phyloP scores from a whole-genome alignment of 495 filamentous ascomycete species.

The Lichenothelia convexa region DNA sequence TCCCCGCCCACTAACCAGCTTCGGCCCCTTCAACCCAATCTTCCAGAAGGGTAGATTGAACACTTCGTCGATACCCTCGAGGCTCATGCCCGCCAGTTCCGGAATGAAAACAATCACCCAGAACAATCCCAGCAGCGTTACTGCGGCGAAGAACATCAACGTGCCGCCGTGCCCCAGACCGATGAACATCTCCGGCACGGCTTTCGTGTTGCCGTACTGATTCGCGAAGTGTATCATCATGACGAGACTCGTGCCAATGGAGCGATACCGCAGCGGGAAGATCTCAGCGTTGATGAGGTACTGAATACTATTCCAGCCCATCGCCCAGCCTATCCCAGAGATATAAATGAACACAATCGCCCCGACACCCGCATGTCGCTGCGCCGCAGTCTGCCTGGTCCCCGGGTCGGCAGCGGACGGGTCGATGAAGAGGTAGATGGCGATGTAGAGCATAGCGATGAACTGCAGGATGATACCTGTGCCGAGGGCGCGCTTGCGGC shows the following conservation, averaged over 20 bases:
- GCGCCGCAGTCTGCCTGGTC: not conserved
- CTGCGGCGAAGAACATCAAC: conserved; percentile 48
- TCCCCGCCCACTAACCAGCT: too few species aligned
- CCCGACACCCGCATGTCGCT: conserved; percentile 3
- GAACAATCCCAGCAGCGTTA: conserved; percentile 32
- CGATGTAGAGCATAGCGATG: conserved; percentile 59
- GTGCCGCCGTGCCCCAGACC: conserved; percentile 26
- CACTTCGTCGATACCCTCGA: conserved; percentile 48
- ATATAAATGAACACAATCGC: conserved; percentile 21
- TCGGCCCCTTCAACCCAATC: conserved; percentile 39
- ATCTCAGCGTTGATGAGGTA: conserved; percentile 61
- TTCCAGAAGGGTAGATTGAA: conserved; percentile 49
- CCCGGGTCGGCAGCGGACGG: conserved; percentile 34
- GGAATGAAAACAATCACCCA: conserved; percentile 20
- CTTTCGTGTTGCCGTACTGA: conserved; percentile 49
- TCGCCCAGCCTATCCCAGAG: conserved; percentile 36
- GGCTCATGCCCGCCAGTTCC: conserved; percentile 24
- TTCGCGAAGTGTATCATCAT: conserved; percentile 47
- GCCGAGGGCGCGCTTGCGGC: conserved; percentile 49
- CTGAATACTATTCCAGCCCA: conserved; percentile 61
- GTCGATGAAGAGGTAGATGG: conserved; percentile 56
- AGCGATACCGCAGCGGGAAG: conserved; percentile 36
- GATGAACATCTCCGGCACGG: conserved; percentile 32
- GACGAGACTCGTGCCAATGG: conserved; percentile 14
- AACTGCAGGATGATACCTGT: conserved; percentile 56